phyloP scores from a whole-genome alignment of 2,329 filamentous ascomycete species.

The Ceratocystiopsis sp. region DNA sequence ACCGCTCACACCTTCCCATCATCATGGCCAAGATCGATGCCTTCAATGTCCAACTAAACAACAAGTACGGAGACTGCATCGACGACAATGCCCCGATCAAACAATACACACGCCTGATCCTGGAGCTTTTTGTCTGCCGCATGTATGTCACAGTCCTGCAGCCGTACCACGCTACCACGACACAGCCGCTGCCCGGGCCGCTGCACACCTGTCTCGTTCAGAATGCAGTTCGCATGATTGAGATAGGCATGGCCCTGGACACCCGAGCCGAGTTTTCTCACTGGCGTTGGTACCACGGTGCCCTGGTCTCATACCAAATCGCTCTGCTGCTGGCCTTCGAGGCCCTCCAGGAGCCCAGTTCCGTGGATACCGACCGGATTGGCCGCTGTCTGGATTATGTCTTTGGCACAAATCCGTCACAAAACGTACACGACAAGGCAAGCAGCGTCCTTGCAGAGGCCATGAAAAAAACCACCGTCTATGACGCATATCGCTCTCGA shows the following conservation, averaged over 20 bases:
- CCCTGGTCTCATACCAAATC: conserved; percentile 56
- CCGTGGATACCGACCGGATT: conserved; percentile 43
- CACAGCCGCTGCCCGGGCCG: conserved; percentile 38
- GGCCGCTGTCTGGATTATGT: conserved; percentile 59
- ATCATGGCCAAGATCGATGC: conserved; percentile 52
- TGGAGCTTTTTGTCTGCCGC: conserved; percentile 45
- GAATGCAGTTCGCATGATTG: conserved; percentile 35
- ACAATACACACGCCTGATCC: conserved; percentile 43
- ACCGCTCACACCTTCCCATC: conserved; percentile 42
- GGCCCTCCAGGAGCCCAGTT: conserved; percentile 41
- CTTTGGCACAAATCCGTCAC: conserved; percentile 38
- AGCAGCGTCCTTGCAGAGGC: conserved; percentile 45
- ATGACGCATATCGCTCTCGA: conserved; percentile 40
- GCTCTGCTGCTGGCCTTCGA: conserved; percentile 53
- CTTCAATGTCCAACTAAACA: conserved; percentile 46
- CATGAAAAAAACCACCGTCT: conserved; percentile 40
- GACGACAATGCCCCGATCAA: conserved; percentile 43
- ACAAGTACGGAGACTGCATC: conserved; percentile 48
- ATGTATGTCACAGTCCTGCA: conserved; percentile 52
- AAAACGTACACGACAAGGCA: conserved; percentile 35
- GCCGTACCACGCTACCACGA: conserved; percentile 39
- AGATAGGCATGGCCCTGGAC: conserved; percentile 29
- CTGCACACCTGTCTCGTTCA: conserved; percentile 46
- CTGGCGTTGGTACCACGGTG: conserved; percentile 57
- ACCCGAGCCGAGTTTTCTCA: conserved; percentile 26